Percentiles rank a stretch among this genome's conserved stretches.
Evolutionary conservation across 2,329 filamentous ascomycete species (phyloP).

Genomic region (Alternaria brassicae): DNA sequence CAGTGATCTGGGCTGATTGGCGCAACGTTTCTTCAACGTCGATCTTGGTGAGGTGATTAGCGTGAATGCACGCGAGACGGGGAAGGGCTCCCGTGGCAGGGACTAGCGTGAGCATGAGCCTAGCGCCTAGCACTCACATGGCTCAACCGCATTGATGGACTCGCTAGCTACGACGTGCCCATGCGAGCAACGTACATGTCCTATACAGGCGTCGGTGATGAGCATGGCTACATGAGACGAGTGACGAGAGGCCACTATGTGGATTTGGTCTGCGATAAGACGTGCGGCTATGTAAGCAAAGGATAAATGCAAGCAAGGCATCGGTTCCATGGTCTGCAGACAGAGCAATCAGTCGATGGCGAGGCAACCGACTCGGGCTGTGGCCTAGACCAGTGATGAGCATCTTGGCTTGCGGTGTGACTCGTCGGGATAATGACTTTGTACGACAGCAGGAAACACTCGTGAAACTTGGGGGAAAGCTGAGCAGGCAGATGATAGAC

Average conservation of each 20-base stretch:
- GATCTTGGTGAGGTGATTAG: slow-evolving; percentile 18
- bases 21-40: slow-evolving; percentile 21
- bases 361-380: not conserved
- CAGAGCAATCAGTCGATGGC: slow-evolving; percentile 4
- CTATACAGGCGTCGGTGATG: slow-evolving; percentile 7
- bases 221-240: slow-evolving; percentile 6
- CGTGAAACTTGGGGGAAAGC: slow-evolving; percentile 9
- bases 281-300: slow-evolving; percentile 3
- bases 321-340: not conserved
- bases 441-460: slow-evolving; percentile 15
- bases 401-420: slow-evolving; percentile 6
- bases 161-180: slow-evolving; percentile 13
- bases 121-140: slow-evolving; percentile 18
- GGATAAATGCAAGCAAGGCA: not conserved
- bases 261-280: slow-evolving; percentile 2
- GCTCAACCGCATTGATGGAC: slow-evolving; percentile 18
- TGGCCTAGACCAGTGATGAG: not conserved
- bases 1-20: slow-evolving; percentile 21
- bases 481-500: not conserved
- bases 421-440: slow-evolving; percentile 6
- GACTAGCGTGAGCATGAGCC: slow-evolving; percentile 9
- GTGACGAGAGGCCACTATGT: slow-evolving; percentile 3
- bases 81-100: slow-evolving; percentile 25
- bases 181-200: slow-evolving; percentile 7
- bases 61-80: slow-evolving; percentile 19